Percentiles rank a stretch among this genome's conserved stretches.
phyloP scores from a whole-genome alignment of 2,329 filamentous ascomycete species.

The Juglanconis juglandina region DNA sequence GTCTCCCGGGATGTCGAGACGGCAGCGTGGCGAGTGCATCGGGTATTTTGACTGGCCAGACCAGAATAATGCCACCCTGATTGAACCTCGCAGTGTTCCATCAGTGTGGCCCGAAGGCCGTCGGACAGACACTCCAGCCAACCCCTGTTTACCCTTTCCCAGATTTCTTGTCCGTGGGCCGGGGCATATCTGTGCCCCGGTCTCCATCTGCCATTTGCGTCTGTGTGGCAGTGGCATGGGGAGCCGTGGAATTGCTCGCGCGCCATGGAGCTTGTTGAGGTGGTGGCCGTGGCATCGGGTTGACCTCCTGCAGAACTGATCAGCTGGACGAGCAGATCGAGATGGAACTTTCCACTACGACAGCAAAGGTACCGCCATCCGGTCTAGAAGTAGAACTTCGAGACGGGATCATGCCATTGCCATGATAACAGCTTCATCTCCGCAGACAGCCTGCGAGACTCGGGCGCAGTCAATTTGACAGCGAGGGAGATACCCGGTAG shows the following conservation, averaged over 20 bases:
- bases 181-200: neutral
- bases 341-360: neutral
- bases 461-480: no score
- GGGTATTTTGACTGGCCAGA: slow-evolving; percentile 9
- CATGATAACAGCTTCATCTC: neutral
- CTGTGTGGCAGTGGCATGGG: neutral
- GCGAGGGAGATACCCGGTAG: no score
- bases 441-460: no score
- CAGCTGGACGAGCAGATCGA: slow-evolving; percentile 1
- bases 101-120: slow-evolving; percentile 14
- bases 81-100: slow-evolving; percentile 13
- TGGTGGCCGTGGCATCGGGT: neutral
- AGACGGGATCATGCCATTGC: neutral
- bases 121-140: slow-evolving; percentile 4
- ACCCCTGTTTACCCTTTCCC: neutral
- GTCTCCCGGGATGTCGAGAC: slow-evolving; percentile 7
- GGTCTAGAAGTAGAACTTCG: neutral
- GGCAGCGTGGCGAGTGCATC: slow-evolving; percentile 11
- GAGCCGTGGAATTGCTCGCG: neutral
- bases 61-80: slow-evolving; percentile 14
- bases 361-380: neutral
- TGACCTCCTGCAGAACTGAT: neutral
- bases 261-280: neutral
- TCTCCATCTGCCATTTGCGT: neutral
- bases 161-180: neutral